Evolutionary conservation across 306 rosid species (phyloP), one percentile per base, ranked within the genome.

Genomic region (cucumber (Cucumis sativus)): DNA sequence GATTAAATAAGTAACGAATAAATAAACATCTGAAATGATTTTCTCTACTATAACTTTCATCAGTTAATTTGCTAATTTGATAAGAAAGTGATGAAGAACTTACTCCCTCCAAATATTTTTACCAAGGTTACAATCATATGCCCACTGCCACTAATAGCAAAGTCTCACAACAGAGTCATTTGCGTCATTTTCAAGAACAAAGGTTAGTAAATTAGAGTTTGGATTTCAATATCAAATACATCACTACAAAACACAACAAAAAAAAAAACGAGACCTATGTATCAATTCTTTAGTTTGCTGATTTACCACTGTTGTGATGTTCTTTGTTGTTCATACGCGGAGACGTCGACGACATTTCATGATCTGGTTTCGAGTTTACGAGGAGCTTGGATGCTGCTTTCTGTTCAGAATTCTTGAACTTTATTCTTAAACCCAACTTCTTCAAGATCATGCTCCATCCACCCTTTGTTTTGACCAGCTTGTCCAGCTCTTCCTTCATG

Each of bases 401-500:
- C 49, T 74, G 47, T 23, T 80, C 83, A 77, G 70, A 79, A 1
- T 85, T 21, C 82, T 89, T 89, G 33, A 84, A 80, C 82, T 87
- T 88, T 15, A 87, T 77, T 78, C 80, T 84, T 16, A 88, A 79
- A 33, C 96, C 66, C 62, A 93, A 73, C 88, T 80, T 93, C 84
- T 79, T 90, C 60, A 90, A 84, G 66, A 88, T 54, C 80, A 84
- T 51, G 51, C 86, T 89, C 98, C 97, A 93, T 52, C 90, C 83
- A 16, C 87, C 86, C 84, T 88, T 91, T 16, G 90, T 85, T 89
- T 88, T 93, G 71, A 83, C 90, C 82, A 91, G 78, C 84, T 90
- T 91, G n/a, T 88, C 89, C 56, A 93, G 77, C 75, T 91, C 96
- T 82, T 86, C 82, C 54, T 88, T 89, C 96, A 93, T 91, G 86